Conservation (phyloP, 192 early-diverging fungal species). For the Obelidium mucronatum region DNA sequence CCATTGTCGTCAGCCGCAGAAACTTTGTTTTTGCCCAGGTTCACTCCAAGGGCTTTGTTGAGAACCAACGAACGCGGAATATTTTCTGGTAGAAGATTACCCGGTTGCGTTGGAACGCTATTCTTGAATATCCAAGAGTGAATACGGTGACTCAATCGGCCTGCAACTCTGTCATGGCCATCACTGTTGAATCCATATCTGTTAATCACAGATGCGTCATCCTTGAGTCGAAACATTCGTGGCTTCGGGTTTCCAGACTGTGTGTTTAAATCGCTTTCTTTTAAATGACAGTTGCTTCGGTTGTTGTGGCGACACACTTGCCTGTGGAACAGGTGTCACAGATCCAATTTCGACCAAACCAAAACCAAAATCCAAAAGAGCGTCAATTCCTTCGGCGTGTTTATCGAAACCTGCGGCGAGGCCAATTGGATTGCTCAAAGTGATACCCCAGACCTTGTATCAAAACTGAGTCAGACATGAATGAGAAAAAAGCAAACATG, state of each 20-base stretch:
- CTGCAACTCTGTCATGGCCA: slow-evolving; percentile 67
- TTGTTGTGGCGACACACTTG: too few relatives aligned
- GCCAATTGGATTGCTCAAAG: slow-evolving; percentile 79
- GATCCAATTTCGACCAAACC: slow-evolving; percentile 91
- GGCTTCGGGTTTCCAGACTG: slow-evolving; percentile 87
- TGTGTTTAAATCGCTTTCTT: too few relatives aligned
- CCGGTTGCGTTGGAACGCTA: background rate
- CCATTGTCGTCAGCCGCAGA: slow-evolving; percentile 68
- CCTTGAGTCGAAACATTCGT: slow-evolving; percentile 82
- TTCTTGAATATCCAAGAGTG: slow-evolving; percentile 50
- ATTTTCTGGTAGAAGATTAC: slow-evolving; percentile 17
- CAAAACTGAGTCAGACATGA: background rate
- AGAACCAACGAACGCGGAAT: slow-evolving; percentile 65
- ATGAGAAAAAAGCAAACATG: slow-evolving; percentile 14
- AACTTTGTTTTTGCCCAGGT: slow-evolving; percentile 89
- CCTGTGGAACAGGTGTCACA: slow-evolving; percentile 84
- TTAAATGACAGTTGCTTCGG: too few relatives aligned
- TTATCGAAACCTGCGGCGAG: slow-evolving; percentile 94
- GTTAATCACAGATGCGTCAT: slow-evolving; percentile 82
- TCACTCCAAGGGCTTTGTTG: slow-evolving; percentile 78
- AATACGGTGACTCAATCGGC: slow-evolving; percentile 76
- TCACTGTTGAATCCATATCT: slow-evolving; percentile 91
- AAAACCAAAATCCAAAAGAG: slow-evolving; percentile 84
- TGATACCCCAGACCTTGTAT: slow-evolving; percentile 73
- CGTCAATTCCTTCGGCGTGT: slow-evolving; percentile 87